Percentiles rank a stretch among this genome's conserved stretches.
Evolutionary conservation across 2,329 filamentous ascomycete species (phyloP).

Genomic region (Cryphonectria carpinicola): DNA sequence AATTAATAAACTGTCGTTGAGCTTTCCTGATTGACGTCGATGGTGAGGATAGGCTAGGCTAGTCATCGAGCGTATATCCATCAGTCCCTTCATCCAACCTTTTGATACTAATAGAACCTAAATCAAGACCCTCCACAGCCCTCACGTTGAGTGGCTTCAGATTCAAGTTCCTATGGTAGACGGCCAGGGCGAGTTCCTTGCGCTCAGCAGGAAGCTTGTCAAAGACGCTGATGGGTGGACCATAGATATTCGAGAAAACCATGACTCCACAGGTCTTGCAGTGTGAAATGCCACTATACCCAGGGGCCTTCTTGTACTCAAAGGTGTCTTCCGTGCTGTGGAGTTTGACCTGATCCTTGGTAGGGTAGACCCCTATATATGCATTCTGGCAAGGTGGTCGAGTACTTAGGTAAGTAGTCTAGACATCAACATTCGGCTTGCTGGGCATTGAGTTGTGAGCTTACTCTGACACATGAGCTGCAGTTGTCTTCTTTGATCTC

Average conservation of each 20-base stretch:
- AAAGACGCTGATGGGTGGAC: slow-evolving; percentile 29
- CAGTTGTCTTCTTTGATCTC: slow-evolving; percentile 45
- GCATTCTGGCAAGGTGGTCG: not conserved
- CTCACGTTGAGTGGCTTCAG: slow-evolving; percentile 28
- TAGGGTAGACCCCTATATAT: not conserved
- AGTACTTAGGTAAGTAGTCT: not conserved
- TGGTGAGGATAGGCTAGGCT: too few relatives aligned
- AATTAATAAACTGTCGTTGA: too few relatives aligned
- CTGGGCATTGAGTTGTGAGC: not conserved
- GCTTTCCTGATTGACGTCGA: too few relatives aligned
- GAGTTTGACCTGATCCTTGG: not conserved
- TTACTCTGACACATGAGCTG: slow-evolving; percentile 26
- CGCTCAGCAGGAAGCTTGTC: slow-evolving; percentile 29
- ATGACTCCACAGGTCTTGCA: slow-evolving; percentile 30
- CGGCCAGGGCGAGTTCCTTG: slow-evolving; percentile 17
- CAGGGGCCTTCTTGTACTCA: not conserved
- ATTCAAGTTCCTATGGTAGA: slow-evolving; percentile 27
- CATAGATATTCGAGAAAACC: slow-evolving; percentile 29
- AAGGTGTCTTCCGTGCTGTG: not conserved
- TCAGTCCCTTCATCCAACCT: slow-evolving; percentile 29
- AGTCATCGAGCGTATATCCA: slow-evolving; percentile 21
- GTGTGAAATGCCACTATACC: slow-evolving; percentile 8
- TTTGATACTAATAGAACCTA: slow-evolving; percentile 6
- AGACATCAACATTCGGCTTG: not conserved
- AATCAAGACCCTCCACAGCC: slow-evolving; percentile 24